phyloP scores from a whole-genome alignment of 2,329 filamentous ascomycete species.

The Penicillium sp. region DNA sequence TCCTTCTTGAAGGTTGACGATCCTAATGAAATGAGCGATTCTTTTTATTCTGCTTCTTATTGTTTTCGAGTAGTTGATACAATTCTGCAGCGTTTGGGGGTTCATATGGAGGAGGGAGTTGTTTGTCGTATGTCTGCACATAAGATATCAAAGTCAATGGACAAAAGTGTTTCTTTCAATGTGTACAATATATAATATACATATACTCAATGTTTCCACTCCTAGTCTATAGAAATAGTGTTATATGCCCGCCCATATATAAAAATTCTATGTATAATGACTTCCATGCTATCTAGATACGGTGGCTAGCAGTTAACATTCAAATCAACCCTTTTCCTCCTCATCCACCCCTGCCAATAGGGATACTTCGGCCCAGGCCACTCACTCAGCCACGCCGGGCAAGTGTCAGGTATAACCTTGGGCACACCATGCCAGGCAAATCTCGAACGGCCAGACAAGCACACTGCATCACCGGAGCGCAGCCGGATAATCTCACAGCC shows the following conservation, averaged over 20 bases:
- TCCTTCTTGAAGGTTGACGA: conserved; percentile 3
- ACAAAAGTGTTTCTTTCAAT: not conserved
- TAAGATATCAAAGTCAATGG: not conserved
- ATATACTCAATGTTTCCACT: not conserved
- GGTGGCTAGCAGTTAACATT: conserved; percentile 67
- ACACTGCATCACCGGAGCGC: conserved; percentile 80
- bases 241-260: too few species aligned
- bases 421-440: conserved; percentile 97
- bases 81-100: not conserved
- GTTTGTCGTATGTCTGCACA: not conserved
- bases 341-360: conserved; percentile 83
- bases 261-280: conserved; percentile 43
- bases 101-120: not conserved
- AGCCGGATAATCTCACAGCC: conserved; percentile 57
- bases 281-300: too few species aligned
- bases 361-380: conserved; percentile 66
- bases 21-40: not conserved
- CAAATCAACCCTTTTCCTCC: conserved; percentile 79
- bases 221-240: too few species aligned
- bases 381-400: conserved; percentile 66
- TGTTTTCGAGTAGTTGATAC: not conserved
- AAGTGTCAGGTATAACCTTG: conserved; percentile 74
- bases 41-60: not conserved
- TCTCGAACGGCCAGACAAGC: conserved; percentile 77
- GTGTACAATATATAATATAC: not conserved